Percentiles rank a stretch among this genome's conserved stretches.
phyloP scores from a whole-genome alignment of 805 yeast genomes.

The Kluyveromyces dobzhanskii region DNA sequence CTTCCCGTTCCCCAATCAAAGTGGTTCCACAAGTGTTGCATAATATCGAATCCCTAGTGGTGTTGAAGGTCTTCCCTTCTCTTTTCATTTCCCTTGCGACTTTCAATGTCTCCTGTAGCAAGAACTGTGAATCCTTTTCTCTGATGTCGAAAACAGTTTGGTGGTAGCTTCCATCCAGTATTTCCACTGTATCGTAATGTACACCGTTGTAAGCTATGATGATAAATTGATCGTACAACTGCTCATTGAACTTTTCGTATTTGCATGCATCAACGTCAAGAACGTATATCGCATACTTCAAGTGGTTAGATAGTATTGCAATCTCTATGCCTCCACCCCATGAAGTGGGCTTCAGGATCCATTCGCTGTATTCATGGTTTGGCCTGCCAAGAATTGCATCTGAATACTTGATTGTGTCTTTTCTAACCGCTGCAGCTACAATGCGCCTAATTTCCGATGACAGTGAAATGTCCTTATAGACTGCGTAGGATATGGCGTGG shows the following conservation, averaged over 20 bases:
- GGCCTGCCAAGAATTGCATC: slow-evolving; percentile 52
- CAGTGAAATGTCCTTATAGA: slow-evolving; percentile 35
- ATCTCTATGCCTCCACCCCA: slow-evolving; percentile 87
- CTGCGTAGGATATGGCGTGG: slow-evolving; percentile 51
- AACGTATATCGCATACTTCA: slow-evolving; percentile 46
- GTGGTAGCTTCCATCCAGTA: slow-evolving; percentile 23
- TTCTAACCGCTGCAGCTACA: slow-evolving; percentile 39
- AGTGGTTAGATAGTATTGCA: slow-evolving; percentile 47
- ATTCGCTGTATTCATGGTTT: slow-evolving; percentile 40
- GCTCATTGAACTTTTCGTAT: slow-evolving; percentile 45
- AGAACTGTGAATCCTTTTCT: slow-evolving; percentile 22
- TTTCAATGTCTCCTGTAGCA: slow-evolving; percentile 32
- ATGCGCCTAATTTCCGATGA: slow-evolving; percentile 43
- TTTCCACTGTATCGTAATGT: slow-evolving; percentile 61
- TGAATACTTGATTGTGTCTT: slow-evolving; percentile 38
- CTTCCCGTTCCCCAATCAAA: slow-evolving; percentile 56
- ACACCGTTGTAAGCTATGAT: slow-evolving; percentile 58
- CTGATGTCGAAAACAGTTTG: slow-evolving; percentile 36
- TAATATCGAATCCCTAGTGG: slow-evolving; percentile 45
- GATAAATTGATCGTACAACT: slow-evolving; percentile 35
- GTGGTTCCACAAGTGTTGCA: slow-evolving; percentile 48
- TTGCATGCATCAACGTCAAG: slow-evolving; percentile 58
- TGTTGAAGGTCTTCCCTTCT: slow-evolving; percentile 56
- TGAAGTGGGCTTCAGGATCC: slow-evolving; percentile 52
- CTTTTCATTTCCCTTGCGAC: slow-evolving; percentile 40